Evolutionary conservation across 164 flowering plant species (phyloP), one percentile per base, ranked within the genome.

Genomic region (Nelumbo lutea): DNA sequence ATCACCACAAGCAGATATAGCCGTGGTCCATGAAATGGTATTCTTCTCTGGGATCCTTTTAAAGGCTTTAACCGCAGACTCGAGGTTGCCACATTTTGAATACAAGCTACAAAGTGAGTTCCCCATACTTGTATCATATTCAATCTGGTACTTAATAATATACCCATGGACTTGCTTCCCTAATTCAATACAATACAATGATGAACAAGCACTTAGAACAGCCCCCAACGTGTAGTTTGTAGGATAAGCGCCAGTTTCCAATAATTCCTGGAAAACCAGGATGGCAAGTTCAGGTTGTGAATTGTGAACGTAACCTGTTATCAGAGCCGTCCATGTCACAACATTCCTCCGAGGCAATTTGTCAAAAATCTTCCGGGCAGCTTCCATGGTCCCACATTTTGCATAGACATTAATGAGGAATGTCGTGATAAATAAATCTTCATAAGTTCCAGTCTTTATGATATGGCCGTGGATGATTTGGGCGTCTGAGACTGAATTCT

Each of bases 1-100:
- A 46, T 85, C 89, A 47, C 83, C 85, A 77, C 87, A 86, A 70
- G 93, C 88, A 52, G 89, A 81, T 62, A 92, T 79, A 46, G 66
- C 73, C 3, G 89, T 65, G 8, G 97, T 92, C 96, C 98, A 92
- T n/a, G 98, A 92, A 71, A 90, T 85, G 45, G 83, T 88, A 75
- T 87, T 77, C 81, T 87, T 90, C 47, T 87, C 90, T 3, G 62
- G 65, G 48, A 84, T 86, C 62, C 80, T 77, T 48, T 71, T 11
- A 69, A 92, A 92, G 52, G 87, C 80, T 65, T 86, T 83, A 48
- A 85, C 69, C 1, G 87, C 88, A 73, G 76, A 78, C 15, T 80
- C 81, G 77, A 90, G 78, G 65, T 62, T 70, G 50, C 85, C 77
- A 79, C 73, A 76, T 72, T 81, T 90, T 11, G 93, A 85, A 70